A percentile compares a stretch with the other conserved stretches of the same genome.
These are phyloP conservation scores for Schwanniomyces vanrijiae DNA, from an alignment of 805 yeast species.

Conservation along the genomic window DNA sequence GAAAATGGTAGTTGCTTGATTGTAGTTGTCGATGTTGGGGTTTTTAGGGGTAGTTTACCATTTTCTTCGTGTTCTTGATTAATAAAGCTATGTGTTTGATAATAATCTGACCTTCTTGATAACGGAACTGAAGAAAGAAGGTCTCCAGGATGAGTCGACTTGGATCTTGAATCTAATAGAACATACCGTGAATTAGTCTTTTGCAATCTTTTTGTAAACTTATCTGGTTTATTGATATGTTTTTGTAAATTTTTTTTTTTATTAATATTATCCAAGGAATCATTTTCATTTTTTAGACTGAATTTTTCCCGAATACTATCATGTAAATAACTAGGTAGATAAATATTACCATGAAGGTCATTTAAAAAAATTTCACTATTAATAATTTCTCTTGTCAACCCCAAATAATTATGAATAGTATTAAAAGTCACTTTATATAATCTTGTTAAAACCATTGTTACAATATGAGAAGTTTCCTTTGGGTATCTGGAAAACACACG, in stretches of 20 bases:
- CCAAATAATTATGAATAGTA: constrained; percentile 84
- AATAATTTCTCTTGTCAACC: constrained; percentile 77
- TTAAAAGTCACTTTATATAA: constrained; percentile 88
- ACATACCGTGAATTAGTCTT: constrained; percentile 30
- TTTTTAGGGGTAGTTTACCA: constrained; percentile 10
- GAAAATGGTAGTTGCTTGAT: background rate
- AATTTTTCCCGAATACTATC: constrained; percentile 54
- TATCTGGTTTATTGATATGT: background rate
- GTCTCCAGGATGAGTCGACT: constrained; percentile 78
- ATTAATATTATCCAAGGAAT: background rate
- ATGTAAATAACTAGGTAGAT: constrained; percentile 58
- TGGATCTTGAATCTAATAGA: constrained; percentile 49
- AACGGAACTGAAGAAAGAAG: constrained; percentile 78
- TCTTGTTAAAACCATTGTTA: constrained; percentile 86
- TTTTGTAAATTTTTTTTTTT: background rate
- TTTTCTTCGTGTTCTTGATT: constrained; percentile 7
- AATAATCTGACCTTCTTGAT: constrained; percentile 40
- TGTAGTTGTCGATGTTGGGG: constrained; percentile 1
- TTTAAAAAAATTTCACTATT: constrained; percentile 73
- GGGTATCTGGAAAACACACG: constrained; percentile 75
- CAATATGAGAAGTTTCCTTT: constrained; percentile 87
- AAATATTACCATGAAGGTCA: constrained; percentile 18
- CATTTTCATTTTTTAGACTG: constrained; percentile 4
- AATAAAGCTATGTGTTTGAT: constrained; percentile 15
- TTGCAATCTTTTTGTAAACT: constrained; percentile 1